A percentile compares a stretch with the other conserved stretches of the same genome.
Evolutionary conservation across 768 basidiomycete genomes (phyloP).

Genomic region (Boletus rubroflammeus): DNA sequence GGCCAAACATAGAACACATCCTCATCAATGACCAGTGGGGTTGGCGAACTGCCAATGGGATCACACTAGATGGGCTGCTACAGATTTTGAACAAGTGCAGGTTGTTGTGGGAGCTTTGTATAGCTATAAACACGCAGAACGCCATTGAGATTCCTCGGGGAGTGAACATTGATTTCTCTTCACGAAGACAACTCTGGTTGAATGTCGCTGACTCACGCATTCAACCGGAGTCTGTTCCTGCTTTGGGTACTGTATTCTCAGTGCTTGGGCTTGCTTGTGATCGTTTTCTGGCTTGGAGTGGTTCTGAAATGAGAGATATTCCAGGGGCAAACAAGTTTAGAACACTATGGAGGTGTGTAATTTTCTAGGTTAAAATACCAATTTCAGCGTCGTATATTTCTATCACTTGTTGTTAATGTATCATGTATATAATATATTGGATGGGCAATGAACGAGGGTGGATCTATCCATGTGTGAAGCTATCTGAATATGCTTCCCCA

Average conservation of each 20-base stretch:
- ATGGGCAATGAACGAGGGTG: too few species aligned
- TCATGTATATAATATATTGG: too few species aligned
- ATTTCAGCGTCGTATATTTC: too few species aligned
- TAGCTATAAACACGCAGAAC: not conserved
- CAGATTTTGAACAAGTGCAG: not conserved
- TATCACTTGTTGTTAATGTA: too few species aligned
- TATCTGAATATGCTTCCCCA: too few species aligned
- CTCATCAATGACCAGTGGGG: conserved; percentile 10
- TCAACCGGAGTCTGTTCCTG: not conserved
- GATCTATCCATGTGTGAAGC: too few species aligned
- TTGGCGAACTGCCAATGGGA: not conserved
- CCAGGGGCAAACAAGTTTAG: not conserved
- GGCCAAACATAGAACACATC: conserved; percentile 4
- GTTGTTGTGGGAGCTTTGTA: not conserved
- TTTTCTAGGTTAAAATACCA: not conserved
- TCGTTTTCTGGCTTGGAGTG: not conserved
- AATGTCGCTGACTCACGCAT: not conserved
- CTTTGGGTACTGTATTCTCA: not conserved
- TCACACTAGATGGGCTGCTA: conserved; percentile 5
- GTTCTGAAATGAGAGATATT: not conserved
- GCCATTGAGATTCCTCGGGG: not conserved
- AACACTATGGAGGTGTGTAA: not conserved
- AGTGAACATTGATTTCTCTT: not conserved
- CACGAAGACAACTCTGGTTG: not conserved
- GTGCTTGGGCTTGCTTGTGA: not conserved